A percentile compares a stretch with the other conserved stretches of the same genome.
These are phyloP conservation scores for Malus hybrid DNA, from an alignment of 331 rosid genomes.

Conservation along the genomic window DNA sequence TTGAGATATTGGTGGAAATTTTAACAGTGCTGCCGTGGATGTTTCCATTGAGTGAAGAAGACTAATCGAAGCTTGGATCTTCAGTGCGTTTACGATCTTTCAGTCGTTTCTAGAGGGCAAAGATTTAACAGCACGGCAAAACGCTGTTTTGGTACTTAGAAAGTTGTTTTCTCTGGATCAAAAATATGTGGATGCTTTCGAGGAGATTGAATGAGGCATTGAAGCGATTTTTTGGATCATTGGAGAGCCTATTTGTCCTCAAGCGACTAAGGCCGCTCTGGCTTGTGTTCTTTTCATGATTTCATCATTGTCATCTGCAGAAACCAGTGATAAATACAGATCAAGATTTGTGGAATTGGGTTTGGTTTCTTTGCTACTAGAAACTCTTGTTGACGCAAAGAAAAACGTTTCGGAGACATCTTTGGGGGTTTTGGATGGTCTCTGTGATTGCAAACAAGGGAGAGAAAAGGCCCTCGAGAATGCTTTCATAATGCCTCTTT, in stretches of 20 bases:
- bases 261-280: constrained; percentile 57
- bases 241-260: constrained; percentile 34
- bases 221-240: constrained; percentile 53
- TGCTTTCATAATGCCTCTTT: constrained; percentile 66
- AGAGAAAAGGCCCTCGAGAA: constrained; percentile 41
- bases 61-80: constrained; percentile 35
- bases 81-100: constrained; percentile 30
- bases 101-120: constrained; percentile 39
- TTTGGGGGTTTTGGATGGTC: constrained; percentile 47
- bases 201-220: constrained; percentile 34
- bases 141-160: constrained; percentile 51
- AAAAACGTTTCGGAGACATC: constrained; percentile 54
- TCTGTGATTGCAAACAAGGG: constrained; percentile 50
- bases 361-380: constrained; percentile 52
- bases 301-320: neutral
- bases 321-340: constrained; percentile 4
- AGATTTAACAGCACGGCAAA: constrained; percentile 50
- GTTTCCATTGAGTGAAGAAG: constrained; percentile 37
- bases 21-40: constrained; percentile 47
- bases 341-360: constrained; percentile 55
- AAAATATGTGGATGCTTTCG: constrained; percentile 28
- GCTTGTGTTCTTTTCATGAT: constrained; percentile 44
- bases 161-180: constrained; percentile 27
- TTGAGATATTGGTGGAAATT: constrained; percentile 41
- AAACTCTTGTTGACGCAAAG: constrained; percentile 59